Base-by-base conservation (phyloP, 345 rosid genomes). In the Leavenworthia alabamica region DNA sequence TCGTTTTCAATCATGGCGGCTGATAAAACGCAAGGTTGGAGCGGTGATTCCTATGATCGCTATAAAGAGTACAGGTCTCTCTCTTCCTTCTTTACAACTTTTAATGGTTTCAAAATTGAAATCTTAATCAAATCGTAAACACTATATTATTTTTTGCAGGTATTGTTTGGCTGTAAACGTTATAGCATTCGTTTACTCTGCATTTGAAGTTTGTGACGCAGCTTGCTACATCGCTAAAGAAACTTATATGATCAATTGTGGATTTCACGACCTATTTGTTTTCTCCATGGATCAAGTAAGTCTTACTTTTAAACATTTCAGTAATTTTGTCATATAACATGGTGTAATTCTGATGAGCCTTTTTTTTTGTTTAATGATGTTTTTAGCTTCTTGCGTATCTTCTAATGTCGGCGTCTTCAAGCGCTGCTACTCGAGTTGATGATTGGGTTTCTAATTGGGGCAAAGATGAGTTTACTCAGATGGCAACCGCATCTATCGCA, bases 391-490 rank as follows among this genome's bases (percentile, higher is more conserved):
- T 94, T 64, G 90, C 96, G 23, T 94, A 94, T 77, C 89, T 94
- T 53, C 75, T 94, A 62, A 80, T 94, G 62, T 88, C 99, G 13
- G 88, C 97, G 9, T 72, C 99, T 37, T 90, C 99, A 1, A 76
- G 96, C 4, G 95, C 97, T 53, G 99, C 99, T 33, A 94, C 95
- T 6, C 78, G 97, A 7, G 96, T 88, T 17, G 86, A 78, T 52
- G 97, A 90, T 58, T 94, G 99, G 99, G 86, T 85, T 23, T 84
- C 95, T 6, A 94, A 90, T 48, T 94, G 99, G 99, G 99, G 99
- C n/a, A 90, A 86, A 62, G 99, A 94, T 47, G 83, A 81, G 64
- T 94, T 94, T 83, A 94, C 97, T 4, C 76, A 80, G 67, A 90
- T 84, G 97, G 97, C 99, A 1, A 94, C 78, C 64, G 93, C 92